Base-by-base conservation (phyloP, 805 yeast genomes). In the Scheffersomyces amazonensis region DNA sequence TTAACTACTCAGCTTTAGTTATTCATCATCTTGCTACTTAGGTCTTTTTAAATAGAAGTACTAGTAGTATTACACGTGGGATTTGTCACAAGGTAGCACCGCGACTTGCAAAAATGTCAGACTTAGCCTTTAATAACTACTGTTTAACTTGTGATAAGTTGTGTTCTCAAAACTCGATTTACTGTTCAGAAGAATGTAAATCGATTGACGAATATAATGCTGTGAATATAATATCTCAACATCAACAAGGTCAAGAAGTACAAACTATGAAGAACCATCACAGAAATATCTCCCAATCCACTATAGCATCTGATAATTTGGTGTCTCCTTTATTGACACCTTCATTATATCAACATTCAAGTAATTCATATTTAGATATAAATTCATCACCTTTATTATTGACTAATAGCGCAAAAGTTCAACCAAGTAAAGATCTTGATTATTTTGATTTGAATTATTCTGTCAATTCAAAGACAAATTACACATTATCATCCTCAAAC, bases 261-360 rank as follows among this genome's bases (percentile, higher is more conserved):
- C 37, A 37, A 33, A 19, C 4, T 13, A 12, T 18, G 21, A 5
- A 24, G 8, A 6, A 24, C 5, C 30, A 27, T 13, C 30, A 13
- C 6, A n/a, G 30, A 15, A 27, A 27, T 15, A 12, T 5, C 15
- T 27, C 30, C 15, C 17, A 16, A 7, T 27, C 35, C 29, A 41
- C 34, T 17, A 35, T 23, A 22, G 18, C 37, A 9, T 34, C 40
- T 16, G 58, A 52, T 37, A 27, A 27, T 10, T 52, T 65, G 39
- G 62, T 55, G 3, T 60, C 67, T 16, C 73, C 73, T 3, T 53
- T 68, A 40, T 60, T 69, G 35, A 60, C 69, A 18, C 69, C 70
- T 3, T 52, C 61, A 12, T 45, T 60, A 37, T 59, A 62, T 46
- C 60, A 54, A 31, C 56, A 57, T 29, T n/a, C 23, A 21, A 17